These are phyloP conservation scores for Phytophthora litchii DNA, from an alignment of 352 stramenopile genomes.

Conservation along the genomic window DNA sequence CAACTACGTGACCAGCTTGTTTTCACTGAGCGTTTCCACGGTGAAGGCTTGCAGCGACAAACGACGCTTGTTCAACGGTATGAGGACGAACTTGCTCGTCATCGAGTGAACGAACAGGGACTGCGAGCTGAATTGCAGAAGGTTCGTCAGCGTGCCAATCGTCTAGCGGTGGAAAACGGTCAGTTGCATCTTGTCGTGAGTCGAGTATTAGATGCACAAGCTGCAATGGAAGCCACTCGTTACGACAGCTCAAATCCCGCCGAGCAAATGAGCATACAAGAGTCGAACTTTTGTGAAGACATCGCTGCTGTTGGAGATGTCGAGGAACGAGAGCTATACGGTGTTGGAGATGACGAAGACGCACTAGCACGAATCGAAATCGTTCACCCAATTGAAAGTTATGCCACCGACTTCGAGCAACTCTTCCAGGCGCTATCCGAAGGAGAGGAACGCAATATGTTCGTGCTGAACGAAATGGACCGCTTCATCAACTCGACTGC, in stretches of 20 bases:
- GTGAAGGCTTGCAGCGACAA: conserved; percentile 40
- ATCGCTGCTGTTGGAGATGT: conserved; percentile 35
- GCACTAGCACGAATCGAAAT: conserved; percentile 39
- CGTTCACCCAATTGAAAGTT: conserved; percentile 58
- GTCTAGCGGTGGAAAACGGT: conserved; percentile 56
- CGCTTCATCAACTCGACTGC: conserved; percentile 74
- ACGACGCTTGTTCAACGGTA: conserved; percentile 32
- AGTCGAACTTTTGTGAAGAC: conserved; percentile 38
- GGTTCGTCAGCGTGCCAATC: conserved; percentile 53
- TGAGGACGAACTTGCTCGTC: conserved; percentile 45
- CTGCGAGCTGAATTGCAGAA: conserved; percentile 64
- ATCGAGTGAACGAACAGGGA: conserved; percentile 39
- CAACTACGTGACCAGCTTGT: conserved; percentile 34
- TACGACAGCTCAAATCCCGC: conserved; percentile 25
- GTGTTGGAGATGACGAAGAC: conserved; percentile 39
- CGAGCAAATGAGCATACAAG: conserved; percentile 11
- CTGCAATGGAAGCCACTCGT: conserved; percentile 30
- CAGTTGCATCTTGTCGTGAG: conserved; percentile 51
- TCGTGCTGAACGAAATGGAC: conserved; percentile 61
- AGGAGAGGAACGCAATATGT: conserved; percentile 45
- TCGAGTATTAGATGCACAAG: conserved; percentile 39
- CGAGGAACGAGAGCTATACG: conserved; percentile 61
- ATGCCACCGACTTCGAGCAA: conserved; percentile 62
- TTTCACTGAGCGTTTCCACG: conserved; percentile 39
- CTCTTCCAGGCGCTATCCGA: conserved; percentile 54